A percentile compares a stretch with the other conserved stretches of the same genome.
phyloP scores from a whole-genome alignment of 805 yeast genomes.

The Cyberlindnera mississippiensis region DNA sequence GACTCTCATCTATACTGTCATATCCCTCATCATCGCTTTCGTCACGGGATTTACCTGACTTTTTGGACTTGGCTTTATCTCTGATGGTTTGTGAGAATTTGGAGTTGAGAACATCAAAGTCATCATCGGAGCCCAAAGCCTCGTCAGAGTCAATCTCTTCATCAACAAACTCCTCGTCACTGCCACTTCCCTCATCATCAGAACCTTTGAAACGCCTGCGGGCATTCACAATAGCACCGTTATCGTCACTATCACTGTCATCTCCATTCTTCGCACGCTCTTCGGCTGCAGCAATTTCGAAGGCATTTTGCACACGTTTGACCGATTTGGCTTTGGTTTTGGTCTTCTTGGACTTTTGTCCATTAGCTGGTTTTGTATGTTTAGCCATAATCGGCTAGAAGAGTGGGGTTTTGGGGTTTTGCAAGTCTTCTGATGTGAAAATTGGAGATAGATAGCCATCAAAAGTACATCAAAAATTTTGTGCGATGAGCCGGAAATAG shows the following conservation, averaged over 20 bases:
- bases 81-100: conserved; percentile 67
- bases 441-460: too few relatives aligned
- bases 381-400: too few relatives aligned
- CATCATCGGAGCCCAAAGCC: conserved; percentile 81
- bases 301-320: conserved; percentile 45
- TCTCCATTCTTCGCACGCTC: conserved; percentile 15
- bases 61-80: conserved; percentile 43
- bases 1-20: conserved; percentile 70
- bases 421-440: too few relatives aligned
- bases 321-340: conserved; percentile 25
- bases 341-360: conserved; percentile 4
- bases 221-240: conserved; percentile 38
- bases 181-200: conserved; percentile 24
- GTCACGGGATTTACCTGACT: conserved; percentile 19
- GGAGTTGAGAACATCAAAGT: conserved; percentile 57
- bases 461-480: conserved; percentile 1
- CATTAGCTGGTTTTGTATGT: too few relatives aligned
- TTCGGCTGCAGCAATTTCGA: conserved; percentile 39
- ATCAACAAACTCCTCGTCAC: conserved; percentile 42
- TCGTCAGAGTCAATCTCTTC: conserved; percentile 83
- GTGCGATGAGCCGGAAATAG: conserved; percentile 7
- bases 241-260: conserved; percentile 28
- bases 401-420: too few relatives aligned
- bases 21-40: conserved; percentile 50
- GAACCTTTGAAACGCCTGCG: conserved; percentile 25